These are phyloP conservation scores for Cladorrhinum sp. DNA, from an alignment of 2,329 filamentous ascomycete genomes.

Conservation along the genomic window DNA sequence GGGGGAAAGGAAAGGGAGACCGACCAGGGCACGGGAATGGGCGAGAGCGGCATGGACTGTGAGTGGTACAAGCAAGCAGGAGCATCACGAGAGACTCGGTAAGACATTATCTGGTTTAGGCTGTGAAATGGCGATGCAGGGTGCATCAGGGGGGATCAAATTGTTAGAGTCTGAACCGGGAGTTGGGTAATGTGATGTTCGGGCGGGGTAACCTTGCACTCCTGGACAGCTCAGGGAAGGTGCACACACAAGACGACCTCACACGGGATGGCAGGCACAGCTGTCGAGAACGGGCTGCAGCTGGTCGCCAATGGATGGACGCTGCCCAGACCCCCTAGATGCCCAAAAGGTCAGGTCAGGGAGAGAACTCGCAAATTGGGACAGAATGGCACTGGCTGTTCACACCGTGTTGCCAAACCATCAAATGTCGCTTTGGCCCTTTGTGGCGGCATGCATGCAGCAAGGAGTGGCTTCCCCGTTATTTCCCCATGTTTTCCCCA, in stretches of 20 bases:
- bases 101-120: not conserved
- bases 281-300: slow-evolving; percentile 4
- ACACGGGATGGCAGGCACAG: slow-evolving; percentile 4
- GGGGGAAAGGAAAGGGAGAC: slow-evolving; percentile 3
- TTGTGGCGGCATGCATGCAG: not conserved
- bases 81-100: not conserved
- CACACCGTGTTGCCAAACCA: not conserved
- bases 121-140: not conserved
- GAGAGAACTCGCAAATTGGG: not conserved
- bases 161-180: not conserved
- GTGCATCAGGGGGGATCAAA: not conserved
- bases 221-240: not conserved
- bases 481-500: not conserved
- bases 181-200: not conserved
- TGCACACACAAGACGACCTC: not conserved
- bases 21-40: not conserved
- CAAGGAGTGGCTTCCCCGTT: not conserved
- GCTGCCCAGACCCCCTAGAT: not conserved
- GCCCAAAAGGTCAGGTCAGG: not conserved
- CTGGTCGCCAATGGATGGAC: not conserved
- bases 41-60: not conserved
- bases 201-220: not conserved
- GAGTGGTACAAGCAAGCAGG: slow-evolving; percentile 5
- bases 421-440: not conserved
- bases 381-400: not conserved